A percentile compares a stretch with the other conserved stretches of the same genome.
Conservation (phyloP, 352 stramenopile genomes). For the Elongisporangium anandrum region DNA sequence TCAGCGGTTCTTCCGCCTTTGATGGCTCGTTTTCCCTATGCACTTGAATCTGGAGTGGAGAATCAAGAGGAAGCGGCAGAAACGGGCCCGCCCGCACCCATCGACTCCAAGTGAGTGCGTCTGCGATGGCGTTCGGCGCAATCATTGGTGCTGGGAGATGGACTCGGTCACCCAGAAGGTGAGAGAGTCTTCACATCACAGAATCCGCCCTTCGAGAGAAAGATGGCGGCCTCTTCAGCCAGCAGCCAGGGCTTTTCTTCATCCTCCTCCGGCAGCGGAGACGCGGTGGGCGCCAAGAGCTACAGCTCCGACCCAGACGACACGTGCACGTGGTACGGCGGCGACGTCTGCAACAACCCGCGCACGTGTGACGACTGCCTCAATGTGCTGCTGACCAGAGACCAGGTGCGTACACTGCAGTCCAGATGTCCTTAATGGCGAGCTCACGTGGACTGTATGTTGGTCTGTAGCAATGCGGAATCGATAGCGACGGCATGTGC, state of each 20-base stretch:
- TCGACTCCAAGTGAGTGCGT: not conserved
- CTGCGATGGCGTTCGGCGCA: not conserved
- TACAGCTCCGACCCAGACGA: constrained; percentile 9
- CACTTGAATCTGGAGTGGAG: not conserved
- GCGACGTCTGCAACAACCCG: constrained; percentile 9
- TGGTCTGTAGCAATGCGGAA: constrained; percentile 17
- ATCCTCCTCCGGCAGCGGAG: not conserved
- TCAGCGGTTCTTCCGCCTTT: not conserved
- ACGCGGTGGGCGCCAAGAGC: not conserved
- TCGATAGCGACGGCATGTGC: constrained; percentile 25
- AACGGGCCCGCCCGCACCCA: not conserved
- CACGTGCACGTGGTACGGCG: constrained; percentile 18
- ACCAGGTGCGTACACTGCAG: constrained; percentile 15
- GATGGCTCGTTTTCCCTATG: not conserved
- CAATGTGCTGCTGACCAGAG: constrained; percentile 19
- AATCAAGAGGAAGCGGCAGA: not conserved
- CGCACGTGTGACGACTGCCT: constrained; percentile 28
- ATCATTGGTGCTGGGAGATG: not conserved
- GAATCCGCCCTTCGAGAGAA: not conserved
- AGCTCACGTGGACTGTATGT: not conserved
- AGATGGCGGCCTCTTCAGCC: not conserved
- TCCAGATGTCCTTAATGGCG: not conserved
- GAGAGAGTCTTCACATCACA: not conserved
- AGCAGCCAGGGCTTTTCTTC: not conserved
- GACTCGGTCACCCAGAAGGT: not conserved